Conservation (phyloP, 1,139 yeast genomes). For the Protomyces pachydermus region DNA sequence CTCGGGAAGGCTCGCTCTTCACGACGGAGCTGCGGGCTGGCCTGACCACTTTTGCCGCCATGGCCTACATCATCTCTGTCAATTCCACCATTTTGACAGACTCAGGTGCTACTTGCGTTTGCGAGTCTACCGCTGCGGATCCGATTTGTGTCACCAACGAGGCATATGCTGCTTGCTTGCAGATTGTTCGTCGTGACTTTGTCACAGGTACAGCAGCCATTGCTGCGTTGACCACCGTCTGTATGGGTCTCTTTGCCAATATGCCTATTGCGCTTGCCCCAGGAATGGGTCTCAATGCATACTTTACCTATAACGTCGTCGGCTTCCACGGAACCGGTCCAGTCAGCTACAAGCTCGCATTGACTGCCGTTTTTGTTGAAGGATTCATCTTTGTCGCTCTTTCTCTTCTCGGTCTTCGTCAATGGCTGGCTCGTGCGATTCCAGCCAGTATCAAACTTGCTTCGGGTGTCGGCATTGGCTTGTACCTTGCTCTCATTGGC, state of each 20-base stretch:
- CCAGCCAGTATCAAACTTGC: slow-evolving; percentile 32
- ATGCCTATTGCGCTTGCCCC: slow-evolving; percentile 34
- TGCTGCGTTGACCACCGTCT: slow-evolving; percentile 31
- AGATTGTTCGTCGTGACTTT: slow-evolving; percentile 31
- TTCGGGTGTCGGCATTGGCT: slow-evolving; percentile 33
- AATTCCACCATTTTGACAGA: slow-evolving; percentile 32
- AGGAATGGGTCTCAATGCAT: slow-evolving; percentile 34
- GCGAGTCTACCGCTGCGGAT: slow-evolving; percentile 30
- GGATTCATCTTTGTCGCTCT: slow-evolving; percentile 33
- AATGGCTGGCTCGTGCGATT: slow-evolving; percentile 34
- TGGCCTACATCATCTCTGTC: slow-evolving; percentile 34
- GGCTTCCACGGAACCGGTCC: slow-evolving; percentile 33
- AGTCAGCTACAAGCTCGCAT: slow-evolving; percentile 31
- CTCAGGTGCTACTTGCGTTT: slow-evolving; percentile 33
- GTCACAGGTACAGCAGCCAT: slow-evolving; percentile 34
- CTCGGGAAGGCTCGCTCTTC: slow-evolving; percentile 32
- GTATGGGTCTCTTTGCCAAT: slow-evolving; percentile 34
- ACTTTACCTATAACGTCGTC: slow-evolving; percentile 33
- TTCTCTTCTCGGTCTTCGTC: slow-evolving; percentile 32
- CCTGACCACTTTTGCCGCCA: slow-evolving; percentile 33
- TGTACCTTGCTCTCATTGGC: slow-evolving; percentile 32
- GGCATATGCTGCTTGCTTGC: slow-evolving; percentile 25
- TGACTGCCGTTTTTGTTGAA: slow-evolving; percentile 34
- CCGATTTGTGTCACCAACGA: slow-evolving; percentile 31
- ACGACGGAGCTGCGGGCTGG: slow-evolving; percentile 34